Base-by-base conservation (phyloP, 768 basidiomycete genomes). In the Cubamyces lactineus region DNA sequence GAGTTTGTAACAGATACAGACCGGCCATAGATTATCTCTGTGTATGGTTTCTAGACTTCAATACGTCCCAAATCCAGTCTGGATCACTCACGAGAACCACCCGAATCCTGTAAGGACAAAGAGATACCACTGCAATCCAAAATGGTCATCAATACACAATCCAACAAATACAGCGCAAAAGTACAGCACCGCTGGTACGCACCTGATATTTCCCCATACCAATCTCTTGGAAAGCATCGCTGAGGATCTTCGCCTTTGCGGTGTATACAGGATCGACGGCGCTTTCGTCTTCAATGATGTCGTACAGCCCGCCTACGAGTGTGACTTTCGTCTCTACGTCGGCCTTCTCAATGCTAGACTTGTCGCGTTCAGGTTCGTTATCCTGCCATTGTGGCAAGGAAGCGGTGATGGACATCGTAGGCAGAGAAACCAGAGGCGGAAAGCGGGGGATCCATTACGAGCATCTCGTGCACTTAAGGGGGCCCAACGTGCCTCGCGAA, bases 11-110 rank as follows among this genome's bases (percentile, higher is more conserved):
- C 1, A 5, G 2, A 28, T 6, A 69, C 84, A 63, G 57, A 87
- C 87, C 16, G 86, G 88, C 88, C 87, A 90, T 26, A 89, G 78
- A 61, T 86, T 88, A 67, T 89, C 88, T n/a, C 87, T 86, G 67
- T 2, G 48, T 11, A 56, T 9, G 45, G 46, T 19, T 47, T 57
- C n/a, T 53, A 6, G 39, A 30, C 15, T 49, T 41, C 50, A 39
- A 56, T 52, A 26, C 39, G 38, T n/a, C 17, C 24, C 17, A 23
- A 49, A 41, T 11, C 2, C 57, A 46, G 41, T 11, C 28, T 19
- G 3, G 6, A 2, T 54, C 6, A 77, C 86, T 74, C 69, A 88
- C 87, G 86, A 85, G 60, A 89, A 79, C 88, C 88, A 90, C 41
- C 88, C 88, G 73, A 91, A 89, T 1, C 87, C 88, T 9, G 86